Percentiles rank a stretch among this genome's conserved stretches.
These are phyloP conservation scores for Scleromitrula shiraiana DNA, from an alignment of 2,329 filamentous ascomycete genomes.

Conservation along the genomic window DNA sequence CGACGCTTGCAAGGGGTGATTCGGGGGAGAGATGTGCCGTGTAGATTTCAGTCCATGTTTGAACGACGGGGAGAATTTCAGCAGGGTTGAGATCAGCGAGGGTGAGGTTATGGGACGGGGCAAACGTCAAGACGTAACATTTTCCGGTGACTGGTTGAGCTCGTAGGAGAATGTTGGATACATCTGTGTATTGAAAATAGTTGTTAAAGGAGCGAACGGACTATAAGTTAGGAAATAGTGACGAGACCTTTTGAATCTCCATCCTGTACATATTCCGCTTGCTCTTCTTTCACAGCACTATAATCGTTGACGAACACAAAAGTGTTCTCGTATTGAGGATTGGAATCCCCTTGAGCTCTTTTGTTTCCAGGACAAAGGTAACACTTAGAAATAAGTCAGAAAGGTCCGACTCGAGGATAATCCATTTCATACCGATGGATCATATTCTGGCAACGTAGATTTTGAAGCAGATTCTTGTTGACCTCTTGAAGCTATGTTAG, in stretches of 20 bases:
- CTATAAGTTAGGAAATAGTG: background rate
- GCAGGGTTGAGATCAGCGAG: slow-evolving; percentile 76
- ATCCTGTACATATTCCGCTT: slow-evolving; percentile 61
- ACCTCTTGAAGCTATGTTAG: slow-evolving; percentile 45
- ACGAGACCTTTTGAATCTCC: slow-evolving; percentile 20
- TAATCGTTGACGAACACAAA: slow-evolving; percentile 98
- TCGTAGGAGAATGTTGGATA: slow-evolving; percentile 68
- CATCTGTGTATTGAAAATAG: slow-evolving; percentile 38
- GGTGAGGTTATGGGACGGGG: slow-evolving; percentile 80
- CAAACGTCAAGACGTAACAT: slow-evolving; percentile 96
- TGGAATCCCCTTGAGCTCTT: slow-evolving; percentile 76
- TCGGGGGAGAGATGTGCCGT: slow-evolving; percentile 68
- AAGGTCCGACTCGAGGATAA: background rate
- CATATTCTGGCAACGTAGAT: slow-evolving; percentile 68
- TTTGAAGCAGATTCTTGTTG: slow-evolving; percentile 67
- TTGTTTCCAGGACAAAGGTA: slow-evolving; percentile 91
- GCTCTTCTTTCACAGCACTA: slow-evolving; percentile 89
- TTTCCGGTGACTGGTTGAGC: slow-evolving; percentile 86
- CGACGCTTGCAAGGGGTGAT: slow-evolving; percentile 47
- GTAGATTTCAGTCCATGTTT: slow-evolving; percentile 91
- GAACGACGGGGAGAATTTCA: slow-evolving; percentile 74
- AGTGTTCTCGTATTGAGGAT: slow-evolving; percentile 78
- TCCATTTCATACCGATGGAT: slow-evolving; percentile 50
- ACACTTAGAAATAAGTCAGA: slow-evolving; percentile 48
- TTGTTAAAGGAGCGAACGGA: slow-evolving; percentile 5